Conservation (phyloP, 2,329 filamentous ascomycete genomes). For the Boeremia lycopersici region DNA sequence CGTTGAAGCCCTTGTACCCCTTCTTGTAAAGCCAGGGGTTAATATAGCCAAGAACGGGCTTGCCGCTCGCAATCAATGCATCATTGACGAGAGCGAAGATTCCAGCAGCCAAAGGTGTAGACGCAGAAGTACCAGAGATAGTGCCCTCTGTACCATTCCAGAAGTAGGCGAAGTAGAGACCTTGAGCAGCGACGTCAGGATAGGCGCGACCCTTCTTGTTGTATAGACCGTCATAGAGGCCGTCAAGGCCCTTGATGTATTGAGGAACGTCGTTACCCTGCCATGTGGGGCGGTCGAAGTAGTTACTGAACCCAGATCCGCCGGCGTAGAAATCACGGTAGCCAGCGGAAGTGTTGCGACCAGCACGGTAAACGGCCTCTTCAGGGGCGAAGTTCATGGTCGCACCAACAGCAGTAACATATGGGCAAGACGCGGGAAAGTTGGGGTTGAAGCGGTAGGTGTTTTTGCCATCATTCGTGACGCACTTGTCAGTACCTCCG, state of each 20-base stretch:
- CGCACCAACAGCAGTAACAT: conserved; percentile 70
- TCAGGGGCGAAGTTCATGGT: conserved; percentile 62
- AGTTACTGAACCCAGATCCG: conserved; percentile 57
- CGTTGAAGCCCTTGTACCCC: conserved; percentile 57
- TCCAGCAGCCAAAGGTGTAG: conserved; percentile 63
- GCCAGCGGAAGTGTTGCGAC: conserved; percentile 36
- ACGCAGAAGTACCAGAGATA: conserved; percentile 61
- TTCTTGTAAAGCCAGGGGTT: conserved; percentile 65
- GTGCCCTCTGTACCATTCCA: conserved; percentile 48
- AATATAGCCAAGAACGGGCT: conserved; percentile 61
- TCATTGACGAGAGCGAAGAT: conserved; percentile 69
- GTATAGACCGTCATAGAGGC: conserved; percentile 56
- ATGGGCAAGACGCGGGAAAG: conserved; percentile 72
- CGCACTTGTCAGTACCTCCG: conserved; percentile 58
- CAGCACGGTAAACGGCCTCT: conserved; percentile 51
- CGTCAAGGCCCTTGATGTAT: conserved; percentile 53
- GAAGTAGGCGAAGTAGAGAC: conserved; percentile 54
- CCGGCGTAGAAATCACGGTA: conserved; percentile 59
- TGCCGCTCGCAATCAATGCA: conserved; percentile 58
- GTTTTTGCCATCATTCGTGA: conserved; percentile 64
- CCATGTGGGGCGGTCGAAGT: conserved; percentile 56
- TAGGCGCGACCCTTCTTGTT: conserved; percentile 62
- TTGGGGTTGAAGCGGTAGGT: conserved; percentile 62
- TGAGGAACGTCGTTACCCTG: conserved; percentile 53
- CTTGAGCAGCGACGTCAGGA: conserved; percentile 68